Base-by-base conservation (phyloP, 352 stramenopile species). In the Phytopythium aichiense region DNA sequence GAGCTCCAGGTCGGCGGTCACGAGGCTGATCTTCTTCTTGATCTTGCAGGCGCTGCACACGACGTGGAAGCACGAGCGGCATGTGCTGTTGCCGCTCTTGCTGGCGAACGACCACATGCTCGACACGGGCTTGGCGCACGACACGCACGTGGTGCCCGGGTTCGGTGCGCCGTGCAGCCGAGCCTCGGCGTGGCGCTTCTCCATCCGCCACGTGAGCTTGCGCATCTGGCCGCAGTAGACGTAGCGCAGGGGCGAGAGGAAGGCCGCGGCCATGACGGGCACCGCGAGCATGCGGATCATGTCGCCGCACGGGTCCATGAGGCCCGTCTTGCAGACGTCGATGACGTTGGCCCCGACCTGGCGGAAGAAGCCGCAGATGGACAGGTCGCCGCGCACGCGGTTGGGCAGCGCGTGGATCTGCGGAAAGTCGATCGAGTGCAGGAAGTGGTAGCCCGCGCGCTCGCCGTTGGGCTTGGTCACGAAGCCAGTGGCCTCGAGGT, bases 211-310 rank as follows among this genome's bases (percentile, higher is more conserved):
- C 60, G 73, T 75, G 35, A 89, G 61, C 57, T 89, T 89, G 9
- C 84, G 79, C 77, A 87, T 87, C 61, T 87, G 77, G 25, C 69
- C 76, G 60, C 77, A 89, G 54, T 81, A 64, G 16, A 77, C 69
- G 51, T 76, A 74, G 0, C 66, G 66, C 33, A 71, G 40, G 4
- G 67, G 55, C 45, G 76, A 79, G 25, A 84, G 40, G 48, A 88
- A 72, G 1, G 62, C 64, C 22, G 80, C 66, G 28, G 71, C 69
- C 56, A 71, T 71, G 15, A 79, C 74, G 8, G 65, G 70, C n/a
- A 77, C 66, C 1, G 67, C 70, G 4, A 77, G 38, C 59, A 77
- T 65, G 51, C 71, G 69, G 52, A 84, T 69, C 60, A 89, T 68
- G 25, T 75, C 69, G 15, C 74, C 74, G 0, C 63, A 56, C 20